These are phyloP conservation scores for Arthrobotrys sphaeroides DNA, from an alignment of 2,329 filamentous ascomycete genomes.

Conservation along the genomic window DNA sequence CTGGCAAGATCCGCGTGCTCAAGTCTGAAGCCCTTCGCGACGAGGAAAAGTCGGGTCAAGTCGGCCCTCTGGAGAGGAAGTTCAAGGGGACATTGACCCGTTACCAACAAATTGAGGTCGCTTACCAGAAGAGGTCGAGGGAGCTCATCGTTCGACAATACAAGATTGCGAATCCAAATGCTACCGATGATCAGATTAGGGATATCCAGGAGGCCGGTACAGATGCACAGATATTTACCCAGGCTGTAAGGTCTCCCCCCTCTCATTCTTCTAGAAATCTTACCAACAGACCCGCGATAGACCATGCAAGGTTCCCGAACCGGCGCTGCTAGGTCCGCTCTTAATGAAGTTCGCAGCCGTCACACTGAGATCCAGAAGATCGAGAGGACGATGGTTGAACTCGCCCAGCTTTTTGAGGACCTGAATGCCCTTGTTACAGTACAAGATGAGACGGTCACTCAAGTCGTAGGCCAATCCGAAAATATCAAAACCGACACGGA, in stretches of 20 bases:
- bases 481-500: constrained; percentile 82
- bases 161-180: constrained; percentile 84
- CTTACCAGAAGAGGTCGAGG: constrained; percentile 80
- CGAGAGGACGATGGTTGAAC: constrained; percentile 85
- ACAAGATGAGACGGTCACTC: constrained; percentile 80
- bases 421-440: constrained; percentile 85
- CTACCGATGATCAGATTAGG: constrained; percentile 78
- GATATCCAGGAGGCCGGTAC: constrained; percentile 74
- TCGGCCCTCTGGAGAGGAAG: constrained; percentile 80
- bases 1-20: constrained; percentile 79
- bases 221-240: constrained; percentile 81
- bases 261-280: background rate
- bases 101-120: constrained; percentile 81
- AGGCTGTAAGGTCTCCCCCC: constrained; percentile 68
- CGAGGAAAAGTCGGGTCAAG: constrained; percentile 78
- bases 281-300: background rate
- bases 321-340: constrained; percentile 80
- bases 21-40: constrained; percentile 82
- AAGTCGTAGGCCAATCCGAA: constrained; percentile 90
- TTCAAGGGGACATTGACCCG: constrained; percentile 82
- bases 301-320: constrained; percentile 69
- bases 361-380: constrained; percentile 91
- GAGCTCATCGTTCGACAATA: constrained; percentile 90
- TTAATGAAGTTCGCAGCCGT: constrained; percentile 81
- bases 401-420: constrained; percentile 87